Percentiles rank a stretch among this genome's conserved stretches.
Conservation (phyloP, 1,139 yeast species). For the Kodamaea sp. region DNA sequence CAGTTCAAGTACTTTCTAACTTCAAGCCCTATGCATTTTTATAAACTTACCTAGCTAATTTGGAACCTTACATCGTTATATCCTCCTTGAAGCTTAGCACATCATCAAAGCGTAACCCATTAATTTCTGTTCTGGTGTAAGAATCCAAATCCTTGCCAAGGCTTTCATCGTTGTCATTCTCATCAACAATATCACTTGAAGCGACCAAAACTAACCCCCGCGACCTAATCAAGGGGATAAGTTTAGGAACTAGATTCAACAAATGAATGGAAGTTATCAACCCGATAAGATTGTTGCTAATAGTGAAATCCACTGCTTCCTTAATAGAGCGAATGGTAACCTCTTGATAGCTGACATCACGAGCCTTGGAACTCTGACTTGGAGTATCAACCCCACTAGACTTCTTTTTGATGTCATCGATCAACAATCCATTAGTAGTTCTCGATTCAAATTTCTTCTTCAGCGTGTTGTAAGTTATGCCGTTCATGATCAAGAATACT, state of each 20-base stretch:
- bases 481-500: constrained; percentile 81
- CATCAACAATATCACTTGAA: constrained; percentile 40
- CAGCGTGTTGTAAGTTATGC: constrained; percentile 45
- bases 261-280: constrained; percentile 73
- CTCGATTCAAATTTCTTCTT: constrained; percentile 36
- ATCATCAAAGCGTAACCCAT: constrained; percentile 70
- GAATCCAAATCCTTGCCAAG: constrained; percentile 42
- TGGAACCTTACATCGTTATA: constrained; percentile 53
- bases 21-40: neutral
- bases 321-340: constrained; percentile 46
- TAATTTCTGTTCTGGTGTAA: constrained; percentile 57
- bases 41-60: neutral
- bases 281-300: constrained; percentile 81
- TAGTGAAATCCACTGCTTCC: constrained; percentile 65
- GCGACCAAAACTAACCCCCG: constrained; percentile 85
- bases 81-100: constrained; percentile 71
- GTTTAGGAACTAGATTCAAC: constrained; percentile 70
- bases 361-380: constrained; percentile 1
- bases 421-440: constrained; percentile 44
- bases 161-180: constrained; percentile 27
- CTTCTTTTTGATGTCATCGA: constrained; percentile 22
- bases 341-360: constrained; percentile 36
- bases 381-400: neutral
- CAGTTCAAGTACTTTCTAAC: no score
- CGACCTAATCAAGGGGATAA: constrained; percentile 73